Conservation (phyloP, 2,329 filamentous ascomycete genomes). For the Phyllosticta paracitricarpa region DNA sequence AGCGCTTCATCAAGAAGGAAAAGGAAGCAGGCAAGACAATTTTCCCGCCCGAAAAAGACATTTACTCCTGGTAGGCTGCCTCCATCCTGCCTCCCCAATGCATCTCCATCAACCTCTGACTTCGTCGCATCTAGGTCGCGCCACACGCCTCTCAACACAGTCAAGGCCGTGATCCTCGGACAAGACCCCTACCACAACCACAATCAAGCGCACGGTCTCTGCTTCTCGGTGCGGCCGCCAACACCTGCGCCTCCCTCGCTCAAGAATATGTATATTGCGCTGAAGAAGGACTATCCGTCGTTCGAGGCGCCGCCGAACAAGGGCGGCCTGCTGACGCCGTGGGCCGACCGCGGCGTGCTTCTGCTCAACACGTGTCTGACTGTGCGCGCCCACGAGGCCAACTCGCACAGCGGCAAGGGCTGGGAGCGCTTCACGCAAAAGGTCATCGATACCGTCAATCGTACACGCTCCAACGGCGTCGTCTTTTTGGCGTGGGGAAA, state of each 20-base stretch:
- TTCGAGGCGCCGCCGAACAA: conserved; percentile 68
- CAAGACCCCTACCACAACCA: conserved; percentile 96
- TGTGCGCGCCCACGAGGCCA: conserved; percentile 79
- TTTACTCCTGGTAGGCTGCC: conserved; percentile 76
- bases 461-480: conserved; percentile 67
- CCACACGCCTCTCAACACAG: conserved; percentile 75
- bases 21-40: conserved; percentile 62
- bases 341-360: conserved; percentile 87
- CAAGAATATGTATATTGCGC: conserved; percentile 82
- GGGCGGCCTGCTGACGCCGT: conserved; percentile 76
- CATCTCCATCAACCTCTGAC: background rate
- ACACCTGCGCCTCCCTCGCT: conserved; percentile 83
- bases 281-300: conserved; percentile 77
- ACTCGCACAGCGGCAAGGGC: conserved; percentile 73
- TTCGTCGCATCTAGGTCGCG: conserved; percentile 58
- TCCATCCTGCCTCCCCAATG: too few species aligned
- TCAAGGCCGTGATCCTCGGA: conserved; percentile 88
- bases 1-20: conserved; percentile 77
- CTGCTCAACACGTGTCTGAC: conserved; percentile 93
- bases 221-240: conserved; percentile 87
- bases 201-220: conserved; percentile 92
- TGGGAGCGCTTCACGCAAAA: conserved; percentile 93
- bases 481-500: conserved; percentile 93
- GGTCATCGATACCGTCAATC: conserved; percentile 77
- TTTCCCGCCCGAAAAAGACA: conserved; percentile 78